Percentiles rank a stretch among this genome's conserved stretches.
phyloP scores from a whole-genome alignment of 2,329 filamentous ascomycete species.

The Verticillium isaacii region DNA sequence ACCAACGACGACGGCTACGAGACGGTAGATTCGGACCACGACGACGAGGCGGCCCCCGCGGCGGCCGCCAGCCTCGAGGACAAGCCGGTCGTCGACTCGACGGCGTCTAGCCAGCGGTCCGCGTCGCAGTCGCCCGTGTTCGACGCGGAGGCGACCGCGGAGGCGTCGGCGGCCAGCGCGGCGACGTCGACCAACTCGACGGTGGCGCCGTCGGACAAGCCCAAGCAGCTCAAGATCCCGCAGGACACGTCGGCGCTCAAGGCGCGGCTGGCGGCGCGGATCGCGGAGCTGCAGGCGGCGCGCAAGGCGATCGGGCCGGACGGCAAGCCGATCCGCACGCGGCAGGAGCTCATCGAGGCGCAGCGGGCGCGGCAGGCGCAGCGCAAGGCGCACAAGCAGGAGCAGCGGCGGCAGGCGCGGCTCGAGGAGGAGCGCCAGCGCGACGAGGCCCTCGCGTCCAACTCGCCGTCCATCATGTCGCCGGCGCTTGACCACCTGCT shows the following conservation, averaged over 20 bases:
- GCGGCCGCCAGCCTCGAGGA: slow-evolving; percentile 18
- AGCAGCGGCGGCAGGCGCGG: slow-evolving; percentile 70
- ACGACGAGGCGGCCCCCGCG: slow-evolving; percentile 7
- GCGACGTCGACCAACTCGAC: slow-evolving; percentile 68
- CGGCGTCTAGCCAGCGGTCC: slow-evolving; percentile 38
- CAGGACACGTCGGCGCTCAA: slow-evolving; percentile 71
- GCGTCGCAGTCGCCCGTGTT: slow-evolving; percentile 56
- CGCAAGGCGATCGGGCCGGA: slow-evolving; percentile 84
- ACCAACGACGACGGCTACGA: background rate
- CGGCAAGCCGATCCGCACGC: slow-evolving; percentile 75
- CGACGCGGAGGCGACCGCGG: slow-evolving; percentile 40
- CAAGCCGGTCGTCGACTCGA: slow-evolving; percentile 36
- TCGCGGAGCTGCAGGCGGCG: slow-evolving; percentile 77
- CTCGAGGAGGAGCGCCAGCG: slow-evolving; percentile 69
- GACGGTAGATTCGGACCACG: background rate
- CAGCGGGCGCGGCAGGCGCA: slow-evolving; percentile 83
- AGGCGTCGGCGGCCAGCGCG: slow-evolving; percentile 45
- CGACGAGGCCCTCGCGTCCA: slow-evolving; percentile 58
- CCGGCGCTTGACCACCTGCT: slow-evolving; percentile 40
- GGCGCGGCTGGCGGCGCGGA: slow-evolving; percentile 73
- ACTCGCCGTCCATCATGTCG: slow-evolving; percentile 56
- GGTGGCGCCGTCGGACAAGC: slow-evolving; percentile 53
- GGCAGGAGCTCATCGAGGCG: slow-evolving; percentile 88
- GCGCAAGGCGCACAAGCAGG: slow-evolving; percentile 84
- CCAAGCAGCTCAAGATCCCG: slow-evolving; percentile 63